Evolutionary conservation across 2,329 filamentous ascomycete species (phyloP), one percentile per base, ranked within the genome.

Genomic region (Didymella keratinophila): DNA sequence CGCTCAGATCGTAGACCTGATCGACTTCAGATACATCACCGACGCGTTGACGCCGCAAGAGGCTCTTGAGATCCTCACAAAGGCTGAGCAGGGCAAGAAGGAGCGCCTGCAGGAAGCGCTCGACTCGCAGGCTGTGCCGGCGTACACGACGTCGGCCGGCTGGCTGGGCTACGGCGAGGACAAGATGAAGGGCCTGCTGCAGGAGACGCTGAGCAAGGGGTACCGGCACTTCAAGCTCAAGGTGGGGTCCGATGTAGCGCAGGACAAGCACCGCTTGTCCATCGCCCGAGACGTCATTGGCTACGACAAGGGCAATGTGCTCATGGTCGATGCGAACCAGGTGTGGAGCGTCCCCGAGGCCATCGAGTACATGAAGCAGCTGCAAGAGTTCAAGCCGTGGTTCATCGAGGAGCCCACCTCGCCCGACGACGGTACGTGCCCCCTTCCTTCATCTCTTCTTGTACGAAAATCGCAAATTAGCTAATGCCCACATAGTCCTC

Each of bases 321-420:
- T 97, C 68, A 96, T 97, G 92, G 89, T 96, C 12, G 92, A 97
- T 79, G 92, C 92, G 50, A 97, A 97, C 80, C 93, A 97, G 82
- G 82, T 95, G 58, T 96, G 92, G 92, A 92, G 89, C 49, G 92
- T 96, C 34, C 91, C 92, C 1, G 92, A 96, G 79, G 92, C 93
- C 8, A 92, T 96, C 68, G 86, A 85, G 62, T 92, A 94, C 82
- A 96, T 96, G 92, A 85, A 88, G 72, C 78, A 92, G 72, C 87
- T 97, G 45, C 86, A 86, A 56, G 88, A 93, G 69, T 96, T 93
- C 81, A 90, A 90, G 82, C 90, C 90, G 8, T 95, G 92, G 90
- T 96, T 96, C 80, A 96, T 97, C 73, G 93, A 96, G 80, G 93
- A 97, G 83, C 93, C 93, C 2, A 97, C 93, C 14, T 92, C 88